Evolutionary conservation across 768 basidiomycete genomes (phyloP).

Genomic region (Mycena pura): DNA sequence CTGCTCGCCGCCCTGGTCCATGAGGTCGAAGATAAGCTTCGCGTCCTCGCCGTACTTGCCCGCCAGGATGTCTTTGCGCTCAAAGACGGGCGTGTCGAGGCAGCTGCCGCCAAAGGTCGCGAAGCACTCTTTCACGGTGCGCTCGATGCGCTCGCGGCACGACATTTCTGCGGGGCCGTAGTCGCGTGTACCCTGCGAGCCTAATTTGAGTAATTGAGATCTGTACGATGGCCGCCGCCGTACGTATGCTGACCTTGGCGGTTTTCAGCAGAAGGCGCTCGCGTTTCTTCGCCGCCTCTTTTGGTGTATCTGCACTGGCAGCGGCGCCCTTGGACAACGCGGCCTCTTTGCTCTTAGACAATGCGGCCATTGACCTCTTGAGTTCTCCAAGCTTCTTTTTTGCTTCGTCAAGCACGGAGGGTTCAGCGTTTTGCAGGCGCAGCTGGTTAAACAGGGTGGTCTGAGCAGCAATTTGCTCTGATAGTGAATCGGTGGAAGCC

Average conservation of each 20-base stretch:
- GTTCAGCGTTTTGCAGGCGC: conserved; percentile 59
- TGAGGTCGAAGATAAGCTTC: conserved; percentile 96
- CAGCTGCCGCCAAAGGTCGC: conserved; percentile 87
- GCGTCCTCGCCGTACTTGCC: conserved; percentile 98
- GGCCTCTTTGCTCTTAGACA: too few species aligned
- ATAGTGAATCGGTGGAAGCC: conserved; percentile 46
- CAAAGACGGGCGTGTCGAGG: conserved; percentile 98
- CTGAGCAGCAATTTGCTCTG: conserved; percentile 60
- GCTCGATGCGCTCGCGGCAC: conserved; percentile 89
- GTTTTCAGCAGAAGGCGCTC: conserved; percentile 86
- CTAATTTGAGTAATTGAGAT: conserved; percentile 26
- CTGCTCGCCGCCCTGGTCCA: conserved; percentile 97
- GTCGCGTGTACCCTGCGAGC: conserved; percentile 86
- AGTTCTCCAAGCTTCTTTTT: conserved; percentile 76
- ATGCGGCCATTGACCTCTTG: conserved; percentile 64
- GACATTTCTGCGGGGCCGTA: conserved; percentile 93
- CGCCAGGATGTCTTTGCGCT: conserved; percentile 93
- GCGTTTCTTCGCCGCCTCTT: conserved; percentile 64
- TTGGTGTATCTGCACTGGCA: conserved; percentile 44
- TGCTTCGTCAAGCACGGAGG: conserved; percentile 59
- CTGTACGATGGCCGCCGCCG: neutral
- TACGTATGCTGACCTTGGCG: conserved; percentile 71
- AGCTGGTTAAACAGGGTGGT: conserved; percentile 68
- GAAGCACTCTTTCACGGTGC: conserved; percentile 86
- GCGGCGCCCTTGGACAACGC: conserved; percentile 48